phyloP scores from a whole-genome alignment of 2,329 filamentous ascomycete genomes.

The Cucurbitaria berberidis region DNA sequence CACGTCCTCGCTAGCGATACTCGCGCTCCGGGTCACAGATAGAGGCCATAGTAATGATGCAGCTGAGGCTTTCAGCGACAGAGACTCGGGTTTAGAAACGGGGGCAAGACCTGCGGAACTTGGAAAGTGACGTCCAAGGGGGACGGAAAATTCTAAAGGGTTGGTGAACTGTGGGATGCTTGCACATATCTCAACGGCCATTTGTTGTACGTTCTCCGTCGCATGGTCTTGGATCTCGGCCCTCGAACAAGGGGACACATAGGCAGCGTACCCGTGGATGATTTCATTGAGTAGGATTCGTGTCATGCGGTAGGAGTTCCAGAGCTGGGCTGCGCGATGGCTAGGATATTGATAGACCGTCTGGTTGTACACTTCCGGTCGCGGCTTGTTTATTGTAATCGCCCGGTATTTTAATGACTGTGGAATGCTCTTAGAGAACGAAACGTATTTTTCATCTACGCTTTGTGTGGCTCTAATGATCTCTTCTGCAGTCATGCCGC shows the following conservation, averaged over 20 bases:
- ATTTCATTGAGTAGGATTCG: conserved; percentile 25
- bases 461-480: conserved; percentile 3
- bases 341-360: conserved; percentile 12
- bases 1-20: conserved; percentile 2
- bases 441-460: conserved; percentile 10
- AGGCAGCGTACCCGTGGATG: conserved; percentile 1
- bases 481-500: neutral
- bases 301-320: conserved; percentile 27
- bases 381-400: neutral
- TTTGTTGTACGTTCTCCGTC: conserved; percentile 1
- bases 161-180: conserved; percentile 12
- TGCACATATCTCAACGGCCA: conserved; percentile 16
- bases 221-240: neutral
- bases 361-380: neutral
- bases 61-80: conserved; percentile 6
- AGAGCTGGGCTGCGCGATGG: conserved; percentile 17
- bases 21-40: conserved; percentile 9
- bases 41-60: conserved; percentile 14
- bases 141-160: neutral
- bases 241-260: neutral
- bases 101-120: neutral
- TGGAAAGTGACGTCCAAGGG: neutral
- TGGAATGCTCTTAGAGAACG: conserved; percentile 4
- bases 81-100: neutral
- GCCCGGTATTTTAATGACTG: neutral